phyloP scores from a whole-genome alignment of 768 basidiomycete species.

The Suillus americanus region DNA sequence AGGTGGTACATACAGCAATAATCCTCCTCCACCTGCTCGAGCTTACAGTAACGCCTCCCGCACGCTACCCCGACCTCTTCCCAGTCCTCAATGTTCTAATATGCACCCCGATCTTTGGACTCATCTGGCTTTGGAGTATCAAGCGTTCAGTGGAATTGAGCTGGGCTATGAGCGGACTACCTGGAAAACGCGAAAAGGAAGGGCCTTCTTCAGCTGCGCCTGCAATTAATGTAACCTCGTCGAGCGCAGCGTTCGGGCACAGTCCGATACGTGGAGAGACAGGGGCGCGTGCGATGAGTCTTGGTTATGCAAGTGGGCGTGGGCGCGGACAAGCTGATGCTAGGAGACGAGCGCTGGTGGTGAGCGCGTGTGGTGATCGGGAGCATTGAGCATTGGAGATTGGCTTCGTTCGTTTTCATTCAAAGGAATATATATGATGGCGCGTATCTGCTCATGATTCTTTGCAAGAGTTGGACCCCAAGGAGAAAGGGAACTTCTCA shows the following conservation, averaged over 20 bases:
- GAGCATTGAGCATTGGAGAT: slow-evolving; percentile 10
- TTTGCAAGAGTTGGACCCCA: too few species aligned
- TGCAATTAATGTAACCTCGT: neutral
- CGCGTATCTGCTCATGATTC: neutral
- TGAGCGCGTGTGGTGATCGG: slow-evolving; percentile 19
- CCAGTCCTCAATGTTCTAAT: slow-evolving; percentile 83
- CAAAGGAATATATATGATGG: neutral
- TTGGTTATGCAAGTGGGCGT: slow-evolving; percentile 24
- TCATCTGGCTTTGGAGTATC: slow-evolving; percentile 90
- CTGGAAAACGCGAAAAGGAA: slow-evolving; percentile 20
- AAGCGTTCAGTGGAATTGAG: slow-evolving; percentile 74
- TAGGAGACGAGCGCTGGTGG: slow-evolving; percentile 24
- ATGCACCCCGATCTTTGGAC: slow-evolving; percentile 74
- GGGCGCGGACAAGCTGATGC: slow-evolving; percentile 17
- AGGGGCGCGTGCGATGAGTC: slow-evolving; percentile 27
- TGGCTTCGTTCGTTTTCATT: neutral
- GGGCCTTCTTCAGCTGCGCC: neutral
- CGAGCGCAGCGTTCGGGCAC: neutral
- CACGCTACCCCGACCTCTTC: slow-evolving; percentile 83
- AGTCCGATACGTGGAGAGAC: slow-evolving; percentile 12
- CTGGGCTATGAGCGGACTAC: slow-evolving; percentile 73
- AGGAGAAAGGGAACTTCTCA: neutral
- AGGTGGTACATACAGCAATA: slow-evolving; percentile 59
- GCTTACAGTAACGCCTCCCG: slow-evolving; percentile 57
- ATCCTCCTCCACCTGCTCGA: slow-evolving; percentile 65